Evolutionary conservation across 306 rosid species (phyloP).

Genomic region (Gastrolobium villosum): DNA sequence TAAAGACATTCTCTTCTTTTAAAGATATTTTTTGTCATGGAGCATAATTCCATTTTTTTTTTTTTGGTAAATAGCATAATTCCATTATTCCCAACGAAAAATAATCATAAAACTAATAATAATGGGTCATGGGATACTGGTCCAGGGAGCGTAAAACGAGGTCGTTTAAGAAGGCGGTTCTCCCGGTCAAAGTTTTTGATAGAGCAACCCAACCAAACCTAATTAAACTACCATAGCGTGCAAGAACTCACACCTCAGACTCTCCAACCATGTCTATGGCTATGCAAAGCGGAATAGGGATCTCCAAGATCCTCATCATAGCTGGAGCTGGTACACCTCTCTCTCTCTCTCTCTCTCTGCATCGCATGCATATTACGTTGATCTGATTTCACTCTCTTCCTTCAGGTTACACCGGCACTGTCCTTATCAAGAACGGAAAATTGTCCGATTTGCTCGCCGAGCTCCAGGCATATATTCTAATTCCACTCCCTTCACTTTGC

Average conservation of each 20-base stretch:
- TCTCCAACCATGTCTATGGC: constrained; percentile 69
- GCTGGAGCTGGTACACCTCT: constrained; percentile 72
- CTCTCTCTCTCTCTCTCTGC: not conserved
- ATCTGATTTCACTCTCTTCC: constrained; percentile 41
- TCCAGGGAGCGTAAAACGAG: no score
- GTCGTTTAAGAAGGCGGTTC: no score
- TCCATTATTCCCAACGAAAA: no score
- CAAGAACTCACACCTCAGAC: constrained; percentile 8
- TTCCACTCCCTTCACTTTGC: constrained; percentile 27
- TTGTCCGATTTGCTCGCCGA: constrained; percentile 79
- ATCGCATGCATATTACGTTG: not conserved
- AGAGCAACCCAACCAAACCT: constrained; percentile 3
- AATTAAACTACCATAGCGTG: not conserved
- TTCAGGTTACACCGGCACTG: constrained; percentile 82
- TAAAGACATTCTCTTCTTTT: no score
- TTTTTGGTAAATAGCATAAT: no score
- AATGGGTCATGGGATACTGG: not conserved
- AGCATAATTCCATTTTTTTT: no score
- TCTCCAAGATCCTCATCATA: constrained; percentile 69
- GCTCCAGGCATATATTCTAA: constrained; percentile 68
- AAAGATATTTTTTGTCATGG: no score
- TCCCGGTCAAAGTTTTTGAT: constrained; percentile 6
- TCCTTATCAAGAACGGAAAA: constrained; percentile 75
- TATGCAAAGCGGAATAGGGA: constrained; percentile 73
- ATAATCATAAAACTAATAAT: no score